Evolutionary conservation across 805 yeast species (phyloP), one percentile per base, ranked within the genome.

Genomic region (Wickerhamiella musiphila): DNA sequence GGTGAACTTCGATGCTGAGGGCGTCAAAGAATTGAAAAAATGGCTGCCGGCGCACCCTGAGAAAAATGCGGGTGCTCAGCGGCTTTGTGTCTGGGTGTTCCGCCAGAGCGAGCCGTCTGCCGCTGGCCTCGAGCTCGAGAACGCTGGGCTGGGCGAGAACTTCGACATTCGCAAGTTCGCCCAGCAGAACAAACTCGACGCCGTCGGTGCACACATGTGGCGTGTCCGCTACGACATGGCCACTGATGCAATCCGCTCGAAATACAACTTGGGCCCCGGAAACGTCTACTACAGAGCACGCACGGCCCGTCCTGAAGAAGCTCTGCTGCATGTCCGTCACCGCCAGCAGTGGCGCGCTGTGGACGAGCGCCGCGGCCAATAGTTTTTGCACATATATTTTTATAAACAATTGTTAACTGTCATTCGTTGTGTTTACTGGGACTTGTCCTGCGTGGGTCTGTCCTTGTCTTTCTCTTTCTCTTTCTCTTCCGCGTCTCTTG

Each of bases 121-220:
- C 18, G n/a, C n/a, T n/a, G n/a, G n/a, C n/a, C n/a, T n/a, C n/a
- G n/a, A n/a, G n/a, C 24, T 51, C 17, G 43, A 49, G 16, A 19
- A 18, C 30, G 41, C 40, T 14, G 41, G 48, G 3, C 30, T 49
- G 12, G 47, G 51, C 22, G 66, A 65, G 9, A 51, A 58, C 34
- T 86, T 86, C 49, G 69, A 81, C 46, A 73, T 86, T 39, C 70
- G 96, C 51, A 45, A 48, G 5, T 84, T 82, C 52, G 78, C 63
- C 11, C 60, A 55, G 3, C 40, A 54, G 3, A 51, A 78, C 52
- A 51, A 60, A 4, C 64, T 90, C 43, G 58, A 60, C n/a, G 70
- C 95, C 1, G 70, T 84, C 29, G 95, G 96, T 18, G 94, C 93
- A 2, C 93, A 82, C 52, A 64, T 81, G 28, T 86, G 93, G 86